phyloP scores from a whole-genome alignment of 805 yeast genomes.

The Zygotorulaspora danielsina region DNA sequence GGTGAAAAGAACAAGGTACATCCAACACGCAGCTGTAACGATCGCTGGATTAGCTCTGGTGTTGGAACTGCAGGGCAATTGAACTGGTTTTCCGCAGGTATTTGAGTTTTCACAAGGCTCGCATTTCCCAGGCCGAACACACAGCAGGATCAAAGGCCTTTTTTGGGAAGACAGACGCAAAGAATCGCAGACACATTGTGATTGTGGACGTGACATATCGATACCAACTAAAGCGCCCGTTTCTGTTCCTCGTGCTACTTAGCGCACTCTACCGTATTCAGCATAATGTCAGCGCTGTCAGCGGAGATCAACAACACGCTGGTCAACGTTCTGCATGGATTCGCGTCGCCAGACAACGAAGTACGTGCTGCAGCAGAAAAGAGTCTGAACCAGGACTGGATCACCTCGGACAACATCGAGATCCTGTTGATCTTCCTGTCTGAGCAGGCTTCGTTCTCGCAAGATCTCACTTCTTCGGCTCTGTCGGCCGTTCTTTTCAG shows the following conservation, averaged over 20 bases:
- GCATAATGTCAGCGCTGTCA: conserved; percentile 47
- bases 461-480: conserved; percentile 56
- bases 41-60: too few species aligned
- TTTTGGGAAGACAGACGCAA: too few species aligned
- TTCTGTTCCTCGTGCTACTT: too few species aligned
- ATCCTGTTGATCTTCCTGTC: conserved; percentile 72
- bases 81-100: not conserved
- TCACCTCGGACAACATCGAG: conserved; percentile 60
- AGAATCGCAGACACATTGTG: too few species aligned
- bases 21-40: too few species aligned
- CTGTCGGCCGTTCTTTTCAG: conserved; percentile 87
- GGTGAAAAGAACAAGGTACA: too few species aligned
- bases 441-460: conserved; percentile 65
- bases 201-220: too few species aligned
- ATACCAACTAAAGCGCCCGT: too few species aligned
- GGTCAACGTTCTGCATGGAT: conserved; percentile 53
- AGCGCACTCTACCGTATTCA: too few species aligned
- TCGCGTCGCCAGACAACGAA: conserved; percentile 74
- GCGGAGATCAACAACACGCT: conserved; percentile 55
- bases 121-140: not conserved
- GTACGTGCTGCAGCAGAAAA: conserved; percentile 76
- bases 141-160: not conserved
- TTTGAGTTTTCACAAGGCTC: not conserved
- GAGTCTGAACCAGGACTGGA: conserved; percentile 72
- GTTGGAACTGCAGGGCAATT: too few species aligned